Percentiles rank a stretch among this genome's conserved stretches.
Conservation (phyloP, 768 basidiomycete species). For the Lyophyllum shimeji region DNA sequence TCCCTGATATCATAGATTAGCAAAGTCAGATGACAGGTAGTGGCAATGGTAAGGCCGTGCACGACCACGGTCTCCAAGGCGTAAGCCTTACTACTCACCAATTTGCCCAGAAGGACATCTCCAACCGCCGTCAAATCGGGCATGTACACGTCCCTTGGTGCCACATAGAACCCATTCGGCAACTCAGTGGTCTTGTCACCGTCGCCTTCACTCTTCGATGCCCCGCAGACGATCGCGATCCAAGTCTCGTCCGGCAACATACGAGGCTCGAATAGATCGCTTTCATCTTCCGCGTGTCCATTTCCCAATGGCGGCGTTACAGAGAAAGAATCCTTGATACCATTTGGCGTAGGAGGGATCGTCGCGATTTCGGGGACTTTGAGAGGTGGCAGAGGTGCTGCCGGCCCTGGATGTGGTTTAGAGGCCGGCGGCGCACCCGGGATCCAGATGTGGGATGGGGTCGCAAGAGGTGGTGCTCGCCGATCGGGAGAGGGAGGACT, state of each 20-base stretch:
- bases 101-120: constrained; percentile 76
- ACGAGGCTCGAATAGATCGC: constrained; percentile 28
- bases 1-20: constrained; percentile 42
- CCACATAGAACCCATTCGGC: constrained; percentile 73
- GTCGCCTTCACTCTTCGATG: constrained; percentile 48
- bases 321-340: constrained; percentile 8
- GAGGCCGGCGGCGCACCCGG: constrained; percentile 56
- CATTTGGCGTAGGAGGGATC: constrained; percentile 36
- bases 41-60: not conserved
- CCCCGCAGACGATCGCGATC: constrained; percentile 81
- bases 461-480: constrained; percentile 35
- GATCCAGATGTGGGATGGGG: constrained; percentile 55
- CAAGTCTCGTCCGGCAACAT: constrained; percentile 68
- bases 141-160: constrained; percentile 79
- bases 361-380: constrained; percentile 23
- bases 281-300: constrained; percentile 10
- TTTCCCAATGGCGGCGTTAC: not conserved
- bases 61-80: not conserved
- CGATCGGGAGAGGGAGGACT: not conserved
- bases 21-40: not conserved
- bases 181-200: constrained; percentile 37
- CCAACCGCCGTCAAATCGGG: constrained; percentile 74
- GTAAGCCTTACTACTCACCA: constrained; percentile 40
- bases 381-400: not conserved
- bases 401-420: constrained; percentile 26